A percentile compares a stretch with the other conserved stretches of the same genome.
Evolutionary conservation across 2,329 filamentous ascomycete genomes (phyloP).

Genomic region (Pseudogymnoascus sp.): DNA sequence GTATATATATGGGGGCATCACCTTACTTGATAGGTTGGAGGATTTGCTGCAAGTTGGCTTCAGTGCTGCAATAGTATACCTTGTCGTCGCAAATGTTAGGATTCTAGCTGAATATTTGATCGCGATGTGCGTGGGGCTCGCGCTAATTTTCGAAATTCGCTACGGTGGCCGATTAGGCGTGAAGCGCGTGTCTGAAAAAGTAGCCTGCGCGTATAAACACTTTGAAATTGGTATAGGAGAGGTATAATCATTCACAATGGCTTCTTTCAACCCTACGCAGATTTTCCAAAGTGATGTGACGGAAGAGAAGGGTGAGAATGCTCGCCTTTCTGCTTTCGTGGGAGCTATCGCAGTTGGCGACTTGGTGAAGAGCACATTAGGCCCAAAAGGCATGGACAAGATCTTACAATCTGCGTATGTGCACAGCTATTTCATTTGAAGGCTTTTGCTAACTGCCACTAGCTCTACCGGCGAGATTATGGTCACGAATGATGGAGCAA

Average conservation of each 20-base stretch:
- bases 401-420: slow-evolving; percentile 89
- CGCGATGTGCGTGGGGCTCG: slow-evolving; percentile 10
- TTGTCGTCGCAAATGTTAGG: slow-evolving; percentile 10
- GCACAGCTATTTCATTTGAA: slow-evolving; percentile 14
- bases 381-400: slow-evolving; percentile 99
- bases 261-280: slow-evolving; percentile 79
- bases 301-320: slow-evolving; percentile 98
- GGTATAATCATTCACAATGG: slow-evolving; percentile 22
- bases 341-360: slow-evolving; percentile 97
- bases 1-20: slow-evolving; percentile 6
- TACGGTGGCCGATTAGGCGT: slow-evolving; percentile 10
- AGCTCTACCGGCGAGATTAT: slow-evolving; percentile 94
- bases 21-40: background rate
- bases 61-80: slow-evolving; percentile 9
- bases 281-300: slow-evolving; percentile 97
- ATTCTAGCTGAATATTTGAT: slow-evolving; percentile 10
- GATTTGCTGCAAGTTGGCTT: slow-evolving; percentile 3
- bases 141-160: slow-evolving; percentile 10
- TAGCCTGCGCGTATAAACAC: slow-evolving; percentile 9
- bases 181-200: slow-evolving; percentile 10
- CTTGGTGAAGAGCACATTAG: slow-evolving; percentile 92
- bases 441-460: slow-evolving; percentile 26
- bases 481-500: slow-evolving; percentile 98
- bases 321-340: slow-evolving; percentile 94
- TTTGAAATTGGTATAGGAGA: slow-evolving; percentile 3